phyloP scores from a whole-genome alignment of 176 grass and related monocot genomes.

The Melocanna baccifera region DNA sequence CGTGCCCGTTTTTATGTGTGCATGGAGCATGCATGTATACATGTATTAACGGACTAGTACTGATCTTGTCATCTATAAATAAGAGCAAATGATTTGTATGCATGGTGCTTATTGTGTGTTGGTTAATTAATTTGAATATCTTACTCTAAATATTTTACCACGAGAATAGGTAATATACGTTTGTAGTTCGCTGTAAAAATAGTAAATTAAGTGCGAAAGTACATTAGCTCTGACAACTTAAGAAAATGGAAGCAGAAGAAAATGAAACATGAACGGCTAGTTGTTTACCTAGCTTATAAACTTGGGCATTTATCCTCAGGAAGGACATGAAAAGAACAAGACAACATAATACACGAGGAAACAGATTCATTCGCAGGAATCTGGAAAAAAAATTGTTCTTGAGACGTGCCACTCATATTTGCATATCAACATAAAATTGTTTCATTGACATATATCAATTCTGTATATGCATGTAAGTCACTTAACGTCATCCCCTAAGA shows the following conservation, averaged over 20 bases:
- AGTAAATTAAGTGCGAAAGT: background rate
- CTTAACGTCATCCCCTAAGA: background rate
- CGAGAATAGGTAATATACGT: no score
- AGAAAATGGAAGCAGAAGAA: background rate
- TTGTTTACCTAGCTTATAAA: background rate
- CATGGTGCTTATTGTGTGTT: background rate
- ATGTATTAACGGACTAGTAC: background rate
- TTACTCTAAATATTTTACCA: no score
- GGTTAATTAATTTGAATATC: no score
- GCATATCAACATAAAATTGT: background rate
- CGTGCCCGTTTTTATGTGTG: slow-evolving; percentile 1
- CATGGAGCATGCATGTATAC: background rate
- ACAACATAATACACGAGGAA: background rate
- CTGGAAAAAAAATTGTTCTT: no score
- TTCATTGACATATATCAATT: background rate
- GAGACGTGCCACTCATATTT: background rate
- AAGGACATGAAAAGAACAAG: background rate
- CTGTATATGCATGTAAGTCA: slow-evolving; percentile 12
- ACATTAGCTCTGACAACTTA: background rate
- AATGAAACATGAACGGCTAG: background rate
- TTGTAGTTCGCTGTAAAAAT: no score
- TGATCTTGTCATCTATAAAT: background rate
- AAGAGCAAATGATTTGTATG: background rate
- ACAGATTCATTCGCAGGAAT: no score
- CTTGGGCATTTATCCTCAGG: background rate